Conservation (phyloP, 73 alveolate genomes). For the Tetrahymena malaccensis region DNA sequence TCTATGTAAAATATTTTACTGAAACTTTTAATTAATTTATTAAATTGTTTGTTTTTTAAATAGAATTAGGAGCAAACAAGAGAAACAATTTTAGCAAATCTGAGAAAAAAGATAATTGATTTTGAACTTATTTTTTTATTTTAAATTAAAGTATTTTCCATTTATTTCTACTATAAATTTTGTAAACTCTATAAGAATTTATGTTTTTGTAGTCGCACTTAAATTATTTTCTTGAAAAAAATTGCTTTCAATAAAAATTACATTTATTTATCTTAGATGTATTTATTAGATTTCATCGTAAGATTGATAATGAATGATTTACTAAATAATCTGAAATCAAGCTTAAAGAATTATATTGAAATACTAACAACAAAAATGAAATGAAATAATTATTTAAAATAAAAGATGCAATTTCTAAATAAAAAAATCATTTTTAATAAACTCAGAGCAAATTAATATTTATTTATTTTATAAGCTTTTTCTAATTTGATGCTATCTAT, state of each 20-base stretch:
- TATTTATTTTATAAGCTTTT: no score
- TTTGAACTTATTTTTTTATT: not conserved
- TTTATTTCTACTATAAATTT: not conserved
- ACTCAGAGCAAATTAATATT: no score
- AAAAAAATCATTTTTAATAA: no score
- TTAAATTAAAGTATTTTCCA: not conserved
- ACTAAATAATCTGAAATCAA: no score
- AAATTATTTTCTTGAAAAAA: not conserved
- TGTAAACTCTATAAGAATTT: not conserved
- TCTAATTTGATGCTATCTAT: not conserved
- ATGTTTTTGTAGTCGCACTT: not conserved
- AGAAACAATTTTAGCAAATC: not conserved
- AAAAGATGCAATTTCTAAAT: no score
- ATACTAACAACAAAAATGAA: no score
- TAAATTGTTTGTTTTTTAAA: not conserved
- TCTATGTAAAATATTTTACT: not conserved
- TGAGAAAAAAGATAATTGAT: not conserved
- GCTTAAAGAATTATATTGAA: no score
- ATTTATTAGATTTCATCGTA: not conserved
- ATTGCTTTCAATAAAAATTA: not conserved
- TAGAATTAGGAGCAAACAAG: not conserved
- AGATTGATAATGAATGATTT: no score
- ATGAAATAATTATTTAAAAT: no score
- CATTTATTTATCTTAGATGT: no score
- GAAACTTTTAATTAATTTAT: not conserved